A percentile compares a stretch with the other conserved stretches of the same genome.
Conservation (phyloP, 2,329 filamentous ascomycete genomes). For the Xylariales sp. region DNA sequence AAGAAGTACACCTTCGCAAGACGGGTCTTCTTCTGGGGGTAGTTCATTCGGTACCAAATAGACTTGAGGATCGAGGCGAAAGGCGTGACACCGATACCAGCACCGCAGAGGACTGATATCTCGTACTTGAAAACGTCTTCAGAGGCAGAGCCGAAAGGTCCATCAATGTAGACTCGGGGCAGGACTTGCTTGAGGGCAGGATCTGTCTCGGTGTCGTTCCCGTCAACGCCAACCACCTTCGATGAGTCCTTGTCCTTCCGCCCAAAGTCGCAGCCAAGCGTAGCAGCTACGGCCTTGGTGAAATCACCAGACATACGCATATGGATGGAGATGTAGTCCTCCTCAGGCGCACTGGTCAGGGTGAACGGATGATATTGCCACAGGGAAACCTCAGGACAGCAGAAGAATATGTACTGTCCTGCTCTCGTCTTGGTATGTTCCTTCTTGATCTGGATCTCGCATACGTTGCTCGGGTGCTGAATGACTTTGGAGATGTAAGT, state of each 20-base stretch:
- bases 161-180: conserved; percentile 77
- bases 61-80: conserved; percentile 85
- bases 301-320: conserved; percentile 81
- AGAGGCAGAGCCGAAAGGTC: conserved; percentile 79
- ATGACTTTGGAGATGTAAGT: conserved; percentile 86
- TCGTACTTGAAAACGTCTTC: conserved; percentile 91
- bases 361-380: conserved; percentile 91
- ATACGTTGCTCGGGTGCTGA: conserved; percentile 83
- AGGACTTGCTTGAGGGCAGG: conserved; percentile 68
- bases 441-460: conserved; percentile 90
- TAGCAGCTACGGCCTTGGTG: conserved; percentile 63
- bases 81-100: conserved; percentile 80
- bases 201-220: conserved; percentile 56
- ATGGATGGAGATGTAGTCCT: conserved; percentile 86
- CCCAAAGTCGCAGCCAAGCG: conserved; percentile 71
- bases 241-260: conserved; percentile 51
- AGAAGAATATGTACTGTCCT: conserved; percentile 86
- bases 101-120: conserved; percentile 71
- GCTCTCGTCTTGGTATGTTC: conserved; percentile 76
- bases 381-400: conserved; percentile 78
- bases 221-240: conserved; percentile 65
- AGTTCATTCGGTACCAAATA: conserved; percentile 92
- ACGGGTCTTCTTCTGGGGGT: conserved; percentile 72
- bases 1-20: conserved; percentile 88
- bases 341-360: conserved; percentile 79